Evolutionary conservation across 192 early-diverging fungal species (phyloP).

Genomic region (Thoreauomyces humboldtii): DNA sequence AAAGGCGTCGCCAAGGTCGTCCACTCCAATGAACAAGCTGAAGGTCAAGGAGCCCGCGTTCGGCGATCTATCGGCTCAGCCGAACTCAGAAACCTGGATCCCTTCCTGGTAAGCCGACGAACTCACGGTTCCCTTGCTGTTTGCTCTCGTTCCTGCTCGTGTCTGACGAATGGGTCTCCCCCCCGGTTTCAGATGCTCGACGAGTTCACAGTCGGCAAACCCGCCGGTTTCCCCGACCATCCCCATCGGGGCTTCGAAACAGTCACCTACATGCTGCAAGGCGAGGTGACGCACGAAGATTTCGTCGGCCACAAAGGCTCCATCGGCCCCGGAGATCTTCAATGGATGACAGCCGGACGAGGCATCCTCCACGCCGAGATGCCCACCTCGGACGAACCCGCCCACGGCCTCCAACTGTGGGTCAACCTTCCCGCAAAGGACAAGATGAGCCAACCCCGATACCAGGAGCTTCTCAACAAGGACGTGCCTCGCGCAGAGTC

Average conservation of each 20-base stretch:
- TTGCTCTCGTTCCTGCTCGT: too few relatives aligned
- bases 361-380: conserved; percentile 66
- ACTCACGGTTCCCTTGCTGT: too few relatives aligned
- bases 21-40: conserved; percentile 37
- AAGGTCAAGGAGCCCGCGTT: conserved; percentile 81
- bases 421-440: conserved; percentile 73
- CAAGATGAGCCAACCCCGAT: conserved; percentile 60
- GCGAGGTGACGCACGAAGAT: conserved; percentile 58
- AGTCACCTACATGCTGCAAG: conserved; percentile 61
- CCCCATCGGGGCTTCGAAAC: conserved; percentile 70
- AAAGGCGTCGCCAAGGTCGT: conserved; percentile 13
- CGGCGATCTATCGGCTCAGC: conserved; percentile 75
- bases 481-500: conserved; percentile 60
- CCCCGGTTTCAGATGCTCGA: conserved; percentile 85
- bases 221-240: conserved; percentile 46
- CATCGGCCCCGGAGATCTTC: conserved; percentile 46
- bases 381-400: conserved; percentile 35
- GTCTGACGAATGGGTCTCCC: too few relatives aligned
- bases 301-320: conserved; percentile 54
- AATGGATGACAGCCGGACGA: conserved; percentile 70
- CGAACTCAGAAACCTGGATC: conserved; percentile 79
- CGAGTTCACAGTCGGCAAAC: conserved; percentile 29
- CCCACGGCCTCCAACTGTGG: conserved; percentile 62
- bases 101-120: too few relatives aligned
- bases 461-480: conserved; percentile 53